Base-by-base conservation (phyloP, 352 stramenopile genomes). In the Nannochloropsis limnetica region DNA sequence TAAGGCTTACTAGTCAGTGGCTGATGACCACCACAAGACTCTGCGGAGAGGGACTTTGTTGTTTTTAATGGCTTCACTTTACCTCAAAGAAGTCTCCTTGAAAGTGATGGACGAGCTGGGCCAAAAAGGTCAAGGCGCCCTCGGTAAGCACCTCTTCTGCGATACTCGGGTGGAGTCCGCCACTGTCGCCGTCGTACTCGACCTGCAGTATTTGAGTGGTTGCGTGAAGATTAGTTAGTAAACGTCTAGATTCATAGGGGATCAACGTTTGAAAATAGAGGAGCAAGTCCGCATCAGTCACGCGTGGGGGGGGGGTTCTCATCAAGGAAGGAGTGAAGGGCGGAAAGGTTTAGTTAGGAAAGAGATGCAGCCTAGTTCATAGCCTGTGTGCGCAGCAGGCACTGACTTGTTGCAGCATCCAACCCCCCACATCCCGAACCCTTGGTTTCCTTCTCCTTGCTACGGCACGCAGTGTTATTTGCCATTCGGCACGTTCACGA, bases 81-180 rank as follows among this genome's bases (percentile, higher is more conserved):
- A 74, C 61, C 61, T 74, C 61, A 25, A 74, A 74, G 61, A 74
- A 8, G 61, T 74, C 61, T 74, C 25, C 25, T 25, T 74, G n/a
- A 29, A 74, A 74, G 2, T 74, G 61, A 25, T 74, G 61, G 61
- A 74, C 61, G 25, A 74, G 61, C 25, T 74, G n/a, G n/a, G 61
- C 61, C 61, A 74, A 74, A 22, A 74, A 74, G n/a, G 61, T 31
- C 25, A 74, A 74, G 61, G 61, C 61, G 20, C 61, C 61, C 6
- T 74, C 61, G 2, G 61, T 74, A 31, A 74, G 25, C 61, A 74
- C 61, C 25, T 74, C 61, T 25, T 74, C 11, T 6, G 25, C 61
- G 61, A 74, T 74, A 1, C 3, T 74, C 15, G 61, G 25, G 25
- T 74, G 61, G n/a, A 74, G 61, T 20, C 61, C 61, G 25, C 25